Base-by-base conservation (phyloP, 2,329 filamentous ascomycete species). In the Eutypa lata region DNA sequence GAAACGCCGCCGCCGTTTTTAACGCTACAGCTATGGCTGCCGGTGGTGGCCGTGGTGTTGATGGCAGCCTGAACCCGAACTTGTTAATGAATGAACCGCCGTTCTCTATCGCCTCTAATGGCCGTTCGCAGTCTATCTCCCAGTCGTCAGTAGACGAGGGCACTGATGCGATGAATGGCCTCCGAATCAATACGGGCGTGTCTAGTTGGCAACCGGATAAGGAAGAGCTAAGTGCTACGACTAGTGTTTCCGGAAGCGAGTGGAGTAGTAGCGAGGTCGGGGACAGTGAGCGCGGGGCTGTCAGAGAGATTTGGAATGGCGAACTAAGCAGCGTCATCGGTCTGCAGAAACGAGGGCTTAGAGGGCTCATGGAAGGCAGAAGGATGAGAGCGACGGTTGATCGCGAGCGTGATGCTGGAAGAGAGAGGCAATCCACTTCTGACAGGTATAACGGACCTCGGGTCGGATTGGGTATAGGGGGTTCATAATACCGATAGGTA, bases 21-120 rank as follows among this genome's bases (percentile, higher is more conserved):
- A 99, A 99, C 60, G 94, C 94, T 0, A 94, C 93, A 0, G 94
- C 94, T 50, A 97, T 97, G 94, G 94, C 92, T 0, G 94, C 94
- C 1, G 94, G 94, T 11, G 92, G 94, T 24, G 94, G 94, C 0
- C 84, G 91, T 47, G 89, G 90, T 47, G 90, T 93, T 26, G 86
- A 88, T 50, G 90, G 79, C 37, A 77, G 75, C 1, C 71, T 85
- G 28, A 84, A 85, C 61, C 84, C 84, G 53, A 85, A 86, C 63
- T 84, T 80, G 67, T 84, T 81, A 57, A 22, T 19, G 11, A 58
- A 70, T 65, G 69, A 80, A 63, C 53, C 61, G 3, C 61, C 63
- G 3, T 44, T 61, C 11, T 37, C 51, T 10, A 56, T 53, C 66
- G 71, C 57, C 18, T 48, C 56, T 14, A 53, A 64, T 37, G 54